A percentile compares a stretch with the other conserved stretches of the same genome.
Conservation (phyloP, 352 stramenopile genomes). For the Globisporangium cederbergense region DNA sequence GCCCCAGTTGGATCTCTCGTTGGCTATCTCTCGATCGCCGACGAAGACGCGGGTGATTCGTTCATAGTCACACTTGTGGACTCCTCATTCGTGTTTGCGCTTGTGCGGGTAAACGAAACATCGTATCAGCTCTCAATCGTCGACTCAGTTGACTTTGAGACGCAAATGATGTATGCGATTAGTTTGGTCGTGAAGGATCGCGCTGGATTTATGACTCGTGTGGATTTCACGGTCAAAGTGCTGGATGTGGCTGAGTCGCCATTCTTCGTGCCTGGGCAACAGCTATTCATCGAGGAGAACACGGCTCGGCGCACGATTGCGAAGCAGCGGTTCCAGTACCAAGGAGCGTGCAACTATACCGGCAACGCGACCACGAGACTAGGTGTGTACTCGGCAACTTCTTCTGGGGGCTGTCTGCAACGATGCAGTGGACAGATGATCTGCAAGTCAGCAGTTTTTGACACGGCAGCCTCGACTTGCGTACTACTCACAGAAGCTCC, state of each 20-base stretch:
- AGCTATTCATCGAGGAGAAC: constrained; percentile 44
- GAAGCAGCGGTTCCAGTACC: constrained; percentile 22
- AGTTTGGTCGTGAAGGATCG: constrained; percentile 3
- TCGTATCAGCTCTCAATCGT: constrained; percentile 5
- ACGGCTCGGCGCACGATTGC: constrained; percentile 10
- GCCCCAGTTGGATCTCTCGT: constrained; percentile 3
- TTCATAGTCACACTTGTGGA: not conserved
- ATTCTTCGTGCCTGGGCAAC: constrained; percentile 25
- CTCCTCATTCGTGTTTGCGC: not conserved
- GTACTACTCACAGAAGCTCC: constrained; percentile 2
- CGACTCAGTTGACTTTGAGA: constrained; percentile 11
- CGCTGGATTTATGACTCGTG: not conserved
- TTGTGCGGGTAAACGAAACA: constrained; percentile 7
- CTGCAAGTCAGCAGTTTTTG: constrained; percentile 8
- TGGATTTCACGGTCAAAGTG: constrained; percentile 21
- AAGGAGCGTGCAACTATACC: constrained; percentile 13
- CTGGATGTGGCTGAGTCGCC: constrained; percentile 46
- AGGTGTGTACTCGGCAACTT: not conserved
- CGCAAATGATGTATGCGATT: not conserved
- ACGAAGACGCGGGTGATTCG: constrained; percentile 7
- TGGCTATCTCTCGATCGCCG: not conserved
- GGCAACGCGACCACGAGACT: not conserved
- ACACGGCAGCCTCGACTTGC: constrained; percentile 1
- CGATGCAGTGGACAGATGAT: not conserved
- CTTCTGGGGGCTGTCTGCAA: constrained; percentile 2